Evolutionary conservation across 1,284 basidiomycete species (phyloP), one percentile per base, ranked within the genome.

Genomic region (Malassezia yamatoensis): DNA sequence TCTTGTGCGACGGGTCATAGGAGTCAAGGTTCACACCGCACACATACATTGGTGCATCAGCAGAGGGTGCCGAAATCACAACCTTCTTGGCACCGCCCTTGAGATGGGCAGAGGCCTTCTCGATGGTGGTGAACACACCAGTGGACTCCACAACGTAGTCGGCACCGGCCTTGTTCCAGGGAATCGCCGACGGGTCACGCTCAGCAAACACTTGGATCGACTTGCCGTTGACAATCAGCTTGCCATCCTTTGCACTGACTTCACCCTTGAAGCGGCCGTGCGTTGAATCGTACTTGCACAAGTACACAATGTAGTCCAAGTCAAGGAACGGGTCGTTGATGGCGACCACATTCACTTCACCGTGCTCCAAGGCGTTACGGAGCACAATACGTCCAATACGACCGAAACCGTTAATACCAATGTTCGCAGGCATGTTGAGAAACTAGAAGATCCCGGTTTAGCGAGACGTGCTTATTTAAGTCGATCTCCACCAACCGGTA

Each of bases 21-120:
- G 80, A 69, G 67, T 96, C 90, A 62, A 96, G 84, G 82, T 99
- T 98, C 78, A 98, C 93, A 82, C 93, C 93, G 64, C 58, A 62
- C 60, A 78, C 77, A 70, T 76, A 76, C 93, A 99, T 99, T 71
- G 93, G 93, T 24, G 93, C 94, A 78, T 98, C 94, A 53, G 90
- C 84, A 29, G 94, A 98, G 70, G 93, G 93, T 54, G 93, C 94
- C 67, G 93, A 96, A 83, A 99, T 98, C 81, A 99, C 82, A 76
- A 99, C 93, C 83, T 96, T 98, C 85, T 98, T 96, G 77, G 94
- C 93, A 78, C 94, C 94, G 75, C 94, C 93, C 80, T 94, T 91
- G 80, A 99, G 81, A 81, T 99, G 93, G 68, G 84, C 85, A 53
- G 81, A 81, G 59, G 94, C 93, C 81, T 88, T 91, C 60, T 81